phyloP scores from a whole-genome alignment of 2,329 filamentous ascomycete species.

The Fusarium poae region DNA sequence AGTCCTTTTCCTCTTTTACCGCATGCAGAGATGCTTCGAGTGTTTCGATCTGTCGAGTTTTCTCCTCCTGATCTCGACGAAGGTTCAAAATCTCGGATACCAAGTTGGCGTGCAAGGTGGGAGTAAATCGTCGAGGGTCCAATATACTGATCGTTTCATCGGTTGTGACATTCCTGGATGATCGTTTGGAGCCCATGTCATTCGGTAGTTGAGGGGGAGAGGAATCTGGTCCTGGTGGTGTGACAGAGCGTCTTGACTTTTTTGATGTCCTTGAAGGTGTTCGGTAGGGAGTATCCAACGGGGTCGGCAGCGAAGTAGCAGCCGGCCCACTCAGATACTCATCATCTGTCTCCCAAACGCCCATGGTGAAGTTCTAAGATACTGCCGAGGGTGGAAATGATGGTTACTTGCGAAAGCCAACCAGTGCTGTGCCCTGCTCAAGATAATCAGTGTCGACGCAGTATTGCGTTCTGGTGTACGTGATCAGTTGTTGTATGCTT shows the following conservation, averaged over 20 bases:
- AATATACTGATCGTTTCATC: slow-evolving; percentile 81
- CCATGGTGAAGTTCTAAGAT: slow-evolving; percentile 58
- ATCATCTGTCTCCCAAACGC: slow-evolving; percentile 73
- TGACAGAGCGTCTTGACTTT: slow-evolving; percentile 75
- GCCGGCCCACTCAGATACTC: slow-evolving; percentile 67
- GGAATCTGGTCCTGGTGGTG: slow-evolving; percentile 69
- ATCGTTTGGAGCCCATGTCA: slow-evolving; percentile 63
- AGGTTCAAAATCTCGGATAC: slow-evolving; percentile 93
- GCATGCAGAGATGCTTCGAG: slow-evolving; percentile 81
- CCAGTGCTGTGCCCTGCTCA: too few relatives aligned
- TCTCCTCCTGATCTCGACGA: slow-evolving; percentile 90
- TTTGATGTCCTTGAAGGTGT: slow-evolving; percentile 74
- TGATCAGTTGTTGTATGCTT: not conserved
- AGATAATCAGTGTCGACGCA: too few relatives aligned
- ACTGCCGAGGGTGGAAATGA: not conserved
- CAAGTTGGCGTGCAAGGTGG: slow-evolving; percentile 91
- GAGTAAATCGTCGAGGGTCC: slow-evolving; percentile 93
- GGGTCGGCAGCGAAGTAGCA: slow-evolving; percentile 74
- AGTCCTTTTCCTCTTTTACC: slow-evolving; percentile 79
- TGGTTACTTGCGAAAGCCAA: not conserved
- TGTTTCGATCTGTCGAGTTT: slow-evolving; percentile 85
- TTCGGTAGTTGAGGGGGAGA: slow-evolving; percentile 67
- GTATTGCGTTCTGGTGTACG: not conserved
- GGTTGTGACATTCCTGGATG: slow-evolving; percentile 69
- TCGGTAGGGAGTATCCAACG: slow-evolving; percentile 78